Percentiles rank a stretch among this genome's conserved stretches.
phyloP scores from a whole-genome alignment of 208 protist genomes.

The Crithidia fasciculata region DNA sequence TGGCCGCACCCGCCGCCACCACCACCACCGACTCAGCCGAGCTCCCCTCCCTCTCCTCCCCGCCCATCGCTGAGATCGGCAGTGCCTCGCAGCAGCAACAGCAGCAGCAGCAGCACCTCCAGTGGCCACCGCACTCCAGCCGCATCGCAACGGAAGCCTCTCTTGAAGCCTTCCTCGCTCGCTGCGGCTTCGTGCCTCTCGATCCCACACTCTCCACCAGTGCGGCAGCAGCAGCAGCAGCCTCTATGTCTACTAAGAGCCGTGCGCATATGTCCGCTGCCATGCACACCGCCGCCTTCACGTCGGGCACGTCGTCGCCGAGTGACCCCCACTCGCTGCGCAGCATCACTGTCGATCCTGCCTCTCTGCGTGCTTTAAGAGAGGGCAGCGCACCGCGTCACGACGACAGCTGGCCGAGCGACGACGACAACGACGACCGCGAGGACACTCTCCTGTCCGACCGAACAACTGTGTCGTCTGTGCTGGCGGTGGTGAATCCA shows the following conservation, averaged over 20 bases:
- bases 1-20: too few species aligned
- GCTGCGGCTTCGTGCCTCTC: constrained; percentile 27
- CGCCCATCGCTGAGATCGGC: too few species aligned
- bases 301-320: not conserved
- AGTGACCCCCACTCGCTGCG: constrained; percentile 3
- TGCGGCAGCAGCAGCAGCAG: not conserved
- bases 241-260: too few species aligned
- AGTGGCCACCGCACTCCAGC: constrained; percentile 29
- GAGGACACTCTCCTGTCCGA: not conserved
- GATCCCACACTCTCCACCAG: not conserved
- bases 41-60: too few species aligned
- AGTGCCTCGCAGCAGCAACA: too few species aligned
- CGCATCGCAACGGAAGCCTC: constrained; percentile 1
- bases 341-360: constrained; percentile 2
- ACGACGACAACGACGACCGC: not conserved
- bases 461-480: constrained; percentile 5
- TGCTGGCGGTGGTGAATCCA: constrained; percentile 10
- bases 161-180: constrained; percentile 25
- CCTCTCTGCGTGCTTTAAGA: not conserved
- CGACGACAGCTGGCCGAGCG: not conserved
- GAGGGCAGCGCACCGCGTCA: constrained; percentile 3
- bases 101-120: not conserved
- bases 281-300: too few species aligned
- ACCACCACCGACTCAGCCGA: too few species aligned
- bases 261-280: too few species aligned